These are phyloP conservation scores for Camillea tinctor DNA, from an alignment of 2,329 filamentous ascomycete genomes.

Conservation along the genomic window DNA sequence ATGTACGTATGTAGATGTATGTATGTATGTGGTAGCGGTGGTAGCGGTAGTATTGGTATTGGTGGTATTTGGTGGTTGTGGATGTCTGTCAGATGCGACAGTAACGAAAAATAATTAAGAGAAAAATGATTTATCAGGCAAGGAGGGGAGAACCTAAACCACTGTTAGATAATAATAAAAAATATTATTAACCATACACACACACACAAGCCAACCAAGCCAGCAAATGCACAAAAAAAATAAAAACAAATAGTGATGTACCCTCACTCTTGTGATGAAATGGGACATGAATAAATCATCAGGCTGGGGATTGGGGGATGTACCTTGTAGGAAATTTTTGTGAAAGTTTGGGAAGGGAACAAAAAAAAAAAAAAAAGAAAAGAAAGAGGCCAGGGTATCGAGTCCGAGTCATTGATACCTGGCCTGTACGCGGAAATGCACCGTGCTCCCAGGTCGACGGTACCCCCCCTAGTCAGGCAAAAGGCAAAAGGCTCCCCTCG, in stretches of 20 bases:
- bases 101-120: neutral
- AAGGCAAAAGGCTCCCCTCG: too few relatives aligned
- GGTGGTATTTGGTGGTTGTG: too few relatives aligned
- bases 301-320: slow-evolving; percentile 28
- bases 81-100: neutral
- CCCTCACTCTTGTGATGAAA: slow-evolving; percentile 18
- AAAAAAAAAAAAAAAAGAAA: slow-evolving; percentile 11
- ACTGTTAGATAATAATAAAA: slow-evolving; percentile 1
- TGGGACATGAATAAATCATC: slow-evolving; percentile 28
- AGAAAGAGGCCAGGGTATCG: slow-evolving; percentile 13
- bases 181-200: neutral
- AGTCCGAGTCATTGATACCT: slow-evolving; percentile 16
- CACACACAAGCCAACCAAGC: neutral
- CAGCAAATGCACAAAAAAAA: slow-evolving; percentile 31
- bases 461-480: slow-evolving; percentile 18
- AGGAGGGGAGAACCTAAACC: neutral
- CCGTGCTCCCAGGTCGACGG: slow-evolving; percentile 15
- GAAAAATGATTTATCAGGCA: neutral
- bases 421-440: slow-evolving; percentile 7
- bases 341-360: slow-evolving; percentile 27
- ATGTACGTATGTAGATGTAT: too few relatives aligned
- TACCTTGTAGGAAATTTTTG: slow-evolving; percentile 27
- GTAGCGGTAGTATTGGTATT: too few relatives aligned
- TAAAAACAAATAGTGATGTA: slow-evolving; percentile 33
- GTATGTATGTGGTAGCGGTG: too few relatives aligned